Evolutionary conservation across 2,329 filamentous ascomycete species (phyloP).

Genomic region (Ceratocystis diversiconidia): DNA sequence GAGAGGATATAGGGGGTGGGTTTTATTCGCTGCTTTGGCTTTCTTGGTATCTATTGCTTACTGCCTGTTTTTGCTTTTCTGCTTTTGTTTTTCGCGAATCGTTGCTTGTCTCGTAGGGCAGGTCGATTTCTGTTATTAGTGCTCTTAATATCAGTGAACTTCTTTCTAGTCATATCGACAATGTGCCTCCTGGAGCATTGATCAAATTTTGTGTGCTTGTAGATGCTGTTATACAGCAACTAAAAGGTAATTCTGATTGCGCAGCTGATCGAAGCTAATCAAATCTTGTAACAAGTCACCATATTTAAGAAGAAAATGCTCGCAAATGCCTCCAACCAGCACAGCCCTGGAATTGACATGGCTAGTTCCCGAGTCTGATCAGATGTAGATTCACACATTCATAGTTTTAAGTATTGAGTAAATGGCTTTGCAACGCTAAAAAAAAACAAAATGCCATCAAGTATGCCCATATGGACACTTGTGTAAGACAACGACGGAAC

Average conservation of each 20-base stretch:
- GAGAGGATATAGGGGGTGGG: background rate
- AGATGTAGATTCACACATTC: background rate
- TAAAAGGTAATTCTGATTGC: background rate
- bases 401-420: background rate
- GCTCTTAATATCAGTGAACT: background rate
- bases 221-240: background rate
- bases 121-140: background rate
- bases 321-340: no score
- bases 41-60: constrained; percentile 9
- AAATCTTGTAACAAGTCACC: background rate
- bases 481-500: background rate
- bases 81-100: background rate
- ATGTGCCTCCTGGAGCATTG: background rate
- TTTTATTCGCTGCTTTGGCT: background rate
- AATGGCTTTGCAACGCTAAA: background rate
- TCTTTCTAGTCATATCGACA: background rate
- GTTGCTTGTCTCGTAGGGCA: background rate
- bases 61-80: background rate
- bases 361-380: no score
- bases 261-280: background rate
- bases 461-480: background rate
- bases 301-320: background rate
- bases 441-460: background rate
- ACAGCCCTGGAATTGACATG: no score
- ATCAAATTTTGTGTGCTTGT: background rate